Evolutionary conservation across 176 grass and related monocot genomes (phyloP), one percentile per base, ranked within the genome.

Genomic region (barley (Hordeum vulgare)): DNA sequence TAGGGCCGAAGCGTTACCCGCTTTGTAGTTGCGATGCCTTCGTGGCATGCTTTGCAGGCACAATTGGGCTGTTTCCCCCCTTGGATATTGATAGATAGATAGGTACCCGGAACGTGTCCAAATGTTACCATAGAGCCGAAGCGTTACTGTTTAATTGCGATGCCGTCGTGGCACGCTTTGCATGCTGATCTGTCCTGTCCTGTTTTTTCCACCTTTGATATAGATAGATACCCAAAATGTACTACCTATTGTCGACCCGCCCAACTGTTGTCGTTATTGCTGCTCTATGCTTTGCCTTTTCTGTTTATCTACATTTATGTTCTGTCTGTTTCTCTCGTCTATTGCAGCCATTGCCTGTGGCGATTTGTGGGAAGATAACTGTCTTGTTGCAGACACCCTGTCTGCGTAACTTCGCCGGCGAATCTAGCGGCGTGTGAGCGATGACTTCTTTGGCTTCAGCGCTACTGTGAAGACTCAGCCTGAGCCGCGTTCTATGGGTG

Each of bases 401-500:
- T 24, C 9, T 75, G 66, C 20, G 7, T 27, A 62, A 49, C 85
- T 74, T 75, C 24, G 36, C 24, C 0, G 6, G 29, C 71, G 37
- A n/a, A 15, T 51, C 14, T 66, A 87, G 15, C 70, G 58, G 79
- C 37, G 11, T n/a, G 57, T 76, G 25, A 74, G 53, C 74, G 21
- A 84, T 74, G 84, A 61, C 12, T 75, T 39, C 60, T 74, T 60
- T 67, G 20, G 17, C 29, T 40, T 60, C 86, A 79, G 35, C 77
- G 53, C 64, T 37, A 66, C 81, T 82, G 80, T 95, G 90, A 95
- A 95, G 80, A 78, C 92, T 65, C 64, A 90, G 51, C 15, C 40
- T 65, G 69, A 90, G 51, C 15, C 40, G 1, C 44, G 21, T 66
- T 80, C 86, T 61, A 98, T 98, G 91, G 91, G 89, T 85, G 93